phyloP scores from a whole-genome alignment of 805 yeast species.

The Candida lessepsii region DNA sequence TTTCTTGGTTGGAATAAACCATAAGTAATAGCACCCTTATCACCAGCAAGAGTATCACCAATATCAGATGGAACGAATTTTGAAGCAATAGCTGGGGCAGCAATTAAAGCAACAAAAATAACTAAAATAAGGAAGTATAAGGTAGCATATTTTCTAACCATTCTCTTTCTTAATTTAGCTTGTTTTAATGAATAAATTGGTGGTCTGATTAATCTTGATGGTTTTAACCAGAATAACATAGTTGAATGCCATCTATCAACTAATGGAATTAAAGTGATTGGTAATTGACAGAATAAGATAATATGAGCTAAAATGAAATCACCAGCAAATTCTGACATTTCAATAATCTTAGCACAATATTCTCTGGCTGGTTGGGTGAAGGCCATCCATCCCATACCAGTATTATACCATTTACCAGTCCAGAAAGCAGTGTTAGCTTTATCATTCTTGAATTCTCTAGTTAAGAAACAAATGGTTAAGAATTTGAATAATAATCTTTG shows the following conservation, averaged over 20 bases:
- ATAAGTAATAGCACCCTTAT: constrained; percentile 34
- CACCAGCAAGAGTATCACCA: constrained; percentile 21
- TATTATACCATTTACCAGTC: constrained; percentile 99
- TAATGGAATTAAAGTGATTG: constrained; percentile 79
- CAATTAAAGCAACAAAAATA: constrained; percentile 71
- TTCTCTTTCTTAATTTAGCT: constrained; percentile 93
- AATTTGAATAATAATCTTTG: constrained; percentile 87
- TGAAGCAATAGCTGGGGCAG: constrained; percentile 90
- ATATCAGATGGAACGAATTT: constrained; percentile 44
- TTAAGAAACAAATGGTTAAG: constrained; percentile 72
- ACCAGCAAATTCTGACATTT: constrained; percentile 93
- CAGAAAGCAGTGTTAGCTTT: constrained; percentile 97
- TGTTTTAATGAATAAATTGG: constrained; percentile 97
- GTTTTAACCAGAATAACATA: constrained; percentile 98
- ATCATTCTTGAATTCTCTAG: constrained; percentile 96
- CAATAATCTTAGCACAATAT: constrained; percentile 89
- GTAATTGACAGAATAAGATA: constrained; percentile 84
- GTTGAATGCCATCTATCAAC: constrained; percentile 97
- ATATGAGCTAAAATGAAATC: constrained; percentile 93
- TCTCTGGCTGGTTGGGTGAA: constrained; percentile 96
- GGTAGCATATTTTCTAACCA: constrained; percentile 90
- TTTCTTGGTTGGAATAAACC: constrained; percentile 93
- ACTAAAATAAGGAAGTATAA: constrained; percentile 71
- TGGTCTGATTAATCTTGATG: constrained; percentile 94
- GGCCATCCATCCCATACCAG: constrained; percentile 90